Evolutionary conservation across 257 asterid species (phyloP).

Genomic region (Verbascum thapsus): DNA sequence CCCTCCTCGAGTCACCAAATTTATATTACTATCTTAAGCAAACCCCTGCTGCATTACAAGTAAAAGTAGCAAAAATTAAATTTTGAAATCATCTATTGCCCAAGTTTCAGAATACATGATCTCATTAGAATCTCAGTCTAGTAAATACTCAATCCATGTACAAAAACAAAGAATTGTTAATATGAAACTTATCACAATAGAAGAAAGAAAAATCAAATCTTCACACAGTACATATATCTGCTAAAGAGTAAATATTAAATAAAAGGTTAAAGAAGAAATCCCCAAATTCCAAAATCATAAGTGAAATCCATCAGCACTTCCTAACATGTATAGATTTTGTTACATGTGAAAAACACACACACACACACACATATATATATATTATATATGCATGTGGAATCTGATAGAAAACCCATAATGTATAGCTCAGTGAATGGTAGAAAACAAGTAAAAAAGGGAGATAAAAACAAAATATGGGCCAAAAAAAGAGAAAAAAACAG

Average conservation of each 20-base stretch:
- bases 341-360: background rate
- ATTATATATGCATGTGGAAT: too few relatives aligned
- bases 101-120: too few relatives aligned
- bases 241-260: background rate
- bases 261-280: background rate
- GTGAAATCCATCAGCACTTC: background rate
- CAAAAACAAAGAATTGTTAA: background rate
- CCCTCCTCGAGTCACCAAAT: background rate
- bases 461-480: conserved; percentile 5
- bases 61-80: conserved; percentile 9
- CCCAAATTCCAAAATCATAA: conserved; percentile 4
- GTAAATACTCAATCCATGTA: too few relatives aligned
- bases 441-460: conserved; percentile 1
- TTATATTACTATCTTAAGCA: too few relatives aligned
- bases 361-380: background rate
- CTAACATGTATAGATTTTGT: background rate
- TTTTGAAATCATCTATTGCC: background rate
- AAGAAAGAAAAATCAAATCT: conserved; percentile 4
- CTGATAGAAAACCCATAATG: background rate
- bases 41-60: background rate
- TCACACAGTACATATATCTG: conserved; percentile 4
- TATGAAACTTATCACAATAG: background rate
- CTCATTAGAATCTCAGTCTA: too few relatives aligned
- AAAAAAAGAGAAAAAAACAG: too few relatives aligned
- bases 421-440: conserved; percentile 3